Base-by-base conservation (phyloP, 164 flowering plant genomes). In the Magnolia changhungtana region DNA sequence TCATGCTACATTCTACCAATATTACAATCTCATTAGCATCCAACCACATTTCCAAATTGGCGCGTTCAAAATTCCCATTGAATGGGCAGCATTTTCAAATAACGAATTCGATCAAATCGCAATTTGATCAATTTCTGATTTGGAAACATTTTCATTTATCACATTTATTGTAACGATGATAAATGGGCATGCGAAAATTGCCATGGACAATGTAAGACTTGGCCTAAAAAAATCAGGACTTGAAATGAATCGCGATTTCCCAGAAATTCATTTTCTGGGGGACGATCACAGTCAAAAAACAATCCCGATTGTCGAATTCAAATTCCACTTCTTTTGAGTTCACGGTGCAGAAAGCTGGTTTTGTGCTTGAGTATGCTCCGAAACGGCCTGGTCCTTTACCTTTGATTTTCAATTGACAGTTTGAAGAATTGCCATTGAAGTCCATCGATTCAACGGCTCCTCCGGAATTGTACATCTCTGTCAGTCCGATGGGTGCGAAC, bases 381-480 rank as follows among this genome's bases (percentile, higher is more conserved):
- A 90, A 87, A 27, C 63, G 74, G 24, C 91, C 90, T 3, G 61
- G 75, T 7, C 93, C 93, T 83, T 83, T 84, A 50, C 91, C 93
- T 73, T 80, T 81, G 65, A 87, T 80, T 16, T 61, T 74, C 65
- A 90, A 79, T 63, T 71, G 76, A 29, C 72, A 61, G 27, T 45
- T 21, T 18, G 82, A 76, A 20, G 68, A 10, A 51, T 74, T 80
- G 37, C 55, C 16, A 14, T 51, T 67, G 63, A 52, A 71, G 67
- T 81, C 84, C 61, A 89, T 50, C 19, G 83, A 84, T 76, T 84
- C 83, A 67, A 89, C 73, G 24, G 91, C 92, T 59, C 95, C 95
- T 61, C 91, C 95, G 67, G 90, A 83, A 69, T 89, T 90, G 78
- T 89, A 91, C 95, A 89, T 91, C 20, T 87, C 82, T 31, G 84